Percentiles rank a stretch among this genome's conserved stretches.
Conservation (phyloP, 345 rosid species). For the Aegle marmelos region DNA sequence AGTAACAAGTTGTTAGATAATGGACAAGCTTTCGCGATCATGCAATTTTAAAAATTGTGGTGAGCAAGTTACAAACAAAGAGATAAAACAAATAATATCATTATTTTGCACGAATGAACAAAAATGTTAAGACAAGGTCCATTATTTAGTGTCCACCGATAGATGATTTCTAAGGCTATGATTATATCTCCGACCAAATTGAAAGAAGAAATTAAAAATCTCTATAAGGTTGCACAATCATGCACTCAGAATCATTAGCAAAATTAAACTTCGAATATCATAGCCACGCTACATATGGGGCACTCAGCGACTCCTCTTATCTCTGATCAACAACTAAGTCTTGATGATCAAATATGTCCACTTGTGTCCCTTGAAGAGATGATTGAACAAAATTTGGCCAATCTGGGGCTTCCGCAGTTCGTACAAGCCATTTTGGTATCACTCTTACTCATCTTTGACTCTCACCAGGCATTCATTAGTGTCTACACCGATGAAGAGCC, state of each 20-base stretch:
- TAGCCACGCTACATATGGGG: background rate
- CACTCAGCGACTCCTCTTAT: background rate
- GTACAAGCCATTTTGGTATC: conserved; percentile 51
- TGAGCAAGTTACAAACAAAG: background rate
- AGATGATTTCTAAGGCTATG: background rate
- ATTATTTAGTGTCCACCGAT: background rate
- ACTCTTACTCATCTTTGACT: conserved; percentile 44
- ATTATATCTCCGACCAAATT: background rate
- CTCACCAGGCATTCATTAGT: conserved; percentile 58
- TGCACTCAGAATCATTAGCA: background rate
- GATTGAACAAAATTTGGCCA: conserved; percentile 34
- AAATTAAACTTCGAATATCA: background rate
- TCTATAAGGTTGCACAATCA: background rate
- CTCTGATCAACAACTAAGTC: background rate
- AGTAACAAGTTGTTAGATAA: background rate
- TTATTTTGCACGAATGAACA: background rate
- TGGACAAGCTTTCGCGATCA: background rate
- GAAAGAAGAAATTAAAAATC: background rate
- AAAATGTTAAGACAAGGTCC: background rate
- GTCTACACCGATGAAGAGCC: conserved; percentile 58
- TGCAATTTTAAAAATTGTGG: background rate
- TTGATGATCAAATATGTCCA: background rate
- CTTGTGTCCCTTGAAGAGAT: conserved; percentile 23
- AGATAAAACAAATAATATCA: background rate
- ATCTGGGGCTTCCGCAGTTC: conserved; percentile 35